These are phyloP conservation scores for Hapsidospora chrysogenum DNA, from an alignment of 495 filamentous ascomycete genomes.

Conservation along the genomic window DNA sequence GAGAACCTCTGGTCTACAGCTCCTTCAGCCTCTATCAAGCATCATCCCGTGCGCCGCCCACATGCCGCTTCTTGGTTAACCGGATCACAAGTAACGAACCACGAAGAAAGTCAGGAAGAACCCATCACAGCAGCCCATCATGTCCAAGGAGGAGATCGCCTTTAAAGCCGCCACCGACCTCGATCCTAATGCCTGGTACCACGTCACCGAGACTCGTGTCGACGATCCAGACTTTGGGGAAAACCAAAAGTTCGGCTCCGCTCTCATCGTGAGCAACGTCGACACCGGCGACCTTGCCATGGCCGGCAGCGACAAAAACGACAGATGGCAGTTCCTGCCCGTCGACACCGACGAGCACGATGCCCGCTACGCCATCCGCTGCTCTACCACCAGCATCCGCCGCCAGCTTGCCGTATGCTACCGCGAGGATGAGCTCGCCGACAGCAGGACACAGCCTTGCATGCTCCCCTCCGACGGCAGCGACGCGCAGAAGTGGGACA, in stretches of 20 bases:
- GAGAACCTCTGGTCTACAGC: too few relatives aligned
- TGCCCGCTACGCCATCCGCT: background rate
- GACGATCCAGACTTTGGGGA: background rate
- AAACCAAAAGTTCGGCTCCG: too few relatives aligned
- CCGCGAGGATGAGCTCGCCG: background rate
- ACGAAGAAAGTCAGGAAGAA: too few relatives aligned
- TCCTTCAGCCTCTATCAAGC: too few relatives aligned
- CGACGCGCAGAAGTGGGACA: conserved; percentile 1
- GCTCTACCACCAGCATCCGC: background rate
- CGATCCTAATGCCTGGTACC: background rate
- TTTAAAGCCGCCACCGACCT: background rate
- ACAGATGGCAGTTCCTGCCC: conserved; percentile 1
- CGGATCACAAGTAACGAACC: too few relatives aligned
- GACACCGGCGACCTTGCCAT: background rate
- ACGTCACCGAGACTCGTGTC: background rate
- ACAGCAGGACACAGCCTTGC: background rate
- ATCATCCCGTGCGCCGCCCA: too few relatives aligned
- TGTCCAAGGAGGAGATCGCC: background rate
- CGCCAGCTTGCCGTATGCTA: background rate
- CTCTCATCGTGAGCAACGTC: background rate
- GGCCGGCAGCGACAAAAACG: background rate
- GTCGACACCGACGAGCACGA: background rate
- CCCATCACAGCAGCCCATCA: background rate
- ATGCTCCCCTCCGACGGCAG: background rate
- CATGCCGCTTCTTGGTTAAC: too few relatives aligned